phyloP scores from a whole-genome alignment of 768 basidiomycete species.

The Guyanaporus albipodus region DNA sequence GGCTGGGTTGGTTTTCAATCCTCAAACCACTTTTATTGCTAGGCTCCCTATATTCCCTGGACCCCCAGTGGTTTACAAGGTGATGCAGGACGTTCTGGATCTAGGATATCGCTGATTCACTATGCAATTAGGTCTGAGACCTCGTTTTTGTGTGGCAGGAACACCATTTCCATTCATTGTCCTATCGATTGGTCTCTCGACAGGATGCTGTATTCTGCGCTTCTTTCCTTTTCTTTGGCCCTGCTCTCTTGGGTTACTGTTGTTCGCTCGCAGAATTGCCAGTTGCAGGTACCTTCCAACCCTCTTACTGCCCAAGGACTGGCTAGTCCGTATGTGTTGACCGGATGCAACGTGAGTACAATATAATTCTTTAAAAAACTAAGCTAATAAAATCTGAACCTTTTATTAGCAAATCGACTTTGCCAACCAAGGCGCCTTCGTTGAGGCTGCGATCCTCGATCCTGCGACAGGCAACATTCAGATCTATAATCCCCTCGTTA shows the following conservation, averaged over 20 bases:
- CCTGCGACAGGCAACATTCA: conserved; percentile 25
- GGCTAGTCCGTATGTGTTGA: conserved; percentile 25
- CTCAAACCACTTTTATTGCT: no score
- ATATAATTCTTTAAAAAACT: not conserved
- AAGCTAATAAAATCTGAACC: not conserved
- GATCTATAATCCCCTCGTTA: conserved; percentile 29
- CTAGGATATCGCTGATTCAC: not conserved
- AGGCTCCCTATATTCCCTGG: not conserved
- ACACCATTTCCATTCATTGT: conserved; percentile 12
- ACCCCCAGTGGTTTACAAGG: conserved; percentile 14
- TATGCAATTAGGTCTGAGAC: conserved; percentile 20
- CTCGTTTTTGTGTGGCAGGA: conserved; percentile 17
- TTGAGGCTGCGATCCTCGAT: conserved; percentile 29
- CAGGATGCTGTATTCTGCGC: conserved; percentile 11
- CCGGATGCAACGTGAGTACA: conserved; percentile 25
- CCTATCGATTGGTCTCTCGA: not conserved
- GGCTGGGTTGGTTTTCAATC: no score
- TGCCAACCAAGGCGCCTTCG: conserved; percentile 22
- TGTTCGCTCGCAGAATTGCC: conserved; percentile 23
- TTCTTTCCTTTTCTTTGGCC: conserved; percentile 10
- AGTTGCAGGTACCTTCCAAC: conserved; percentile 17
- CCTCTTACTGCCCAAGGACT: conserved; percentile 26
- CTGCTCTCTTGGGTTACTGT: conserved; percentile 12
- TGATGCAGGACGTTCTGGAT: not conserved
- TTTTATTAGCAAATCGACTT: conserved; percentile 26